Base-by-base conservation (phyloP, 2,329 filamentous ascomycete genomes). In the Claviceps pazoutovae region DNA sequence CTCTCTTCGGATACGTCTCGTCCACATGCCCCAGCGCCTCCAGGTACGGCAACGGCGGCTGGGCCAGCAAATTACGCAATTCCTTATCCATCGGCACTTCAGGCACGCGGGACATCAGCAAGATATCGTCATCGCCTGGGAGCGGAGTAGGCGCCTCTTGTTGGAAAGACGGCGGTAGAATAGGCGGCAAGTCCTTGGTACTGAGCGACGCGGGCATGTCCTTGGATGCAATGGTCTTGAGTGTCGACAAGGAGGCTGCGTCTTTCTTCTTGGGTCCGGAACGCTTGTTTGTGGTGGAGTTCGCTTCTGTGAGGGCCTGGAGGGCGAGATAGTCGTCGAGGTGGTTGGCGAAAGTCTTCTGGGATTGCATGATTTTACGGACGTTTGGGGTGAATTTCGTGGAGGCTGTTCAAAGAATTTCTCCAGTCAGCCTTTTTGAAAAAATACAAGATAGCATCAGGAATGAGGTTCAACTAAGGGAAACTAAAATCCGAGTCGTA, bases 291-390 rank as follows among this genome's bases (percentile, higher is more conserved):
- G 45, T 38, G 55, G 54, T 53, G 16, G 69, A 57, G 52, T 66
- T 66, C 53, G 62, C 66, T 51, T 70, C 70, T 48, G 66, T 64
- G 34, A 70, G 68, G n/a, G 71, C 68, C 54, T 74, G 71, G 59
- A 80, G 70, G 8, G 86, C 86, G 58, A 86, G 76, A 64, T 84
- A 88, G 64, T 93, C 87, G 58, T 87, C 84, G 46, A 91, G 75
- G 64, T 91, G 83, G 68, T 93, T 89, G 56, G 81, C 80, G 65
- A 91, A 91, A 3, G 85, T 88, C 70, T 91, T 88, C 62, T 88
- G 84, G 26, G 83, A 88, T 57, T 83, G 80, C 52, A 93, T 72
- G 56, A 93, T 88, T 68, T 83, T 84, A 59, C 86, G 80, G 26
- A 88, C 84, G 57, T 80, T 82, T 38, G 80, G 74, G 6, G 84